Percentiles rank a stretch among this genome's conserved stretches.
Evolutionary conservation across 2,329 filamentous ascomycete genomes (phyloP).

Genomic region (Trichoderma simmonsii): DNA sequence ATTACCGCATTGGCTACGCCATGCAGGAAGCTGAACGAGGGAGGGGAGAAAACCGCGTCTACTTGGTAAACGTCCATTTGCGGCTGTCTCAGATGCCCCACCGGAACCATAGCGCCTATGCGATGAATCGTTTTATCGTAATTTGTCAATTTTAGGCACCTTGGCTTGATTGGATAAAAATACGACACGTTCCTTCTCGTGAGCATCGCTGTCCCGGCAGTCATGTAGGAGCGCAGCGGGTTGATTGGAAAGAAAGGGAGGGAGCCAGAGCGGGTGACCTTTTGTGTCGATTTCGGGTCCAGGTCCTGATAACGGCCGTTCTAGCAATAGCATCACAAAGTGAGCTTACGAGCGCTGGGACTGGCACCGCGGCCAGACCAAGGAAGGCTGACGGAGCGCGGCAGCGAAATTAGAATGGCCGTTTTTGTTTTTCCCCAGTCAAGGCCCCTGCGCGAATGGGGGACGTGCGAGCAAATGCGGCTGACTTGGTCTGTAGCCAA

Average conservation of each 20-base stretch:
- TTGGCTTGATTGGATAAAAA: conserved; percentile 15
- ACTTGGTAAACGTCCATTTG: neutral
- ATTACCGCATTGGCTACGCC: conserved; percentile 7
- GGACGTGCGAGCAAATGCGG: conserved; percentile 4
- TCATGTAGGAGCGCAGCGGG: neutral
- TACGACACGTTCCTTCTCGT: conserved; percentile 10
- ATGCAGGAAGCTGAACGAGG: conserved; percentile 9
- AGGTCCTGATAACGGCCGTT: neutral
- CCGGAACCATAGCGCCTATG: conserved; percentile 8
- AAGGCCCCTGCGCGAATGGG: neutral
- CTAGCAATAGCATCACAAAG: neutral
- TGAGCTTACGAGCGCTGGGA: neutral
- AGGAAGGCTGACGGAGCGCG: neutral
- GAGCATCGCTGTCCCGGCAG: neutral
- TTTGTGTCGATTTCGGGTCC: neutral
- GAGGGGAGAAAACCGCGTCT: neutral
- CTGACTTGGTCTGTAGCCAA: conserved; percentile 1
- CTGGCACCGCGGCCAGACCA: neutral
- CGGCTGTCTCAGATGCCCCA: conserved; percentile 16
- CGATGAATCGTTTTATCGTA: conserved; percentile 13
- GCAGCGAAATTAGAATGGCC: neutral
- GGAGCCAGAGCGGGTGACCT: neutral
- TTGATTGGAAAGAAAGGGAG: neutral
- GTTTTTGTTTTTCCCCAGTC: neutral
- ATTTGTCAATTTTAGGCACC: conserved; percentile 14